phyloP scores from a whole-genome alignment of 805 yeast genomes.

The Yarrowia hollandica region DNA sequence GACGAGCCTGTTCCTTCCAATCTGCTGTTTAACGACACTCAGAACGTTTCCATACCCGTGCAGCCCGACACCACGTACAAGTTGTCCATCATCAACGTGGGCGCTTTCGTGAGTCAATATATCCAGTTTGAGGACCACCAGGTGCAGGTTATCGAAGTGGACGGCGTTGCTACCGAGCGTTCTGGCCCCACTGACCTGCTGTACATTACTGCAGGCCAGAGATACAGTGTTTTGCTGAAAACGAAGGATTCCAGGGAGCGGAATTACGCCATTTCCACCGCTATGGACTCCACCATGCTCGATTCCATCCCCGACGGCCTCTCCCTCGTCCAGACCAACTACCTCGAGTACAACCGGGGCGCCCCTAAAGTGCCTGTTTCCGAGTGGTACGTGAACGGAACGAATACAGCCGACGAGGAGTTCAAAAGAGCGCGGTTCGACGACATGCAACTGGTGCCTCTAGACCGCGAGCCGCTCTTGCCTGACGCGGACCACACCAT shows the following conservation, averaged over 20 bases:
- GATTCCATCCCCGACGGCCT: conserved; percentile 68
- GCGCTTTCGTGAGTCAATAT: conserved; percentile 88
- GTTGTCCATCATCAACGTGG: conserved; percentile 74
- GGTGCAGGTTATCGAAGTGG: conserved; percentile 82
- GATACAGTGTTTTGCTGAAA: conserved; percentile 73
- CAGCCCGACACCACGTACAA: conserved; percentile 81
- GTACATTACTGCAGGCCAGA: conserved; percentile 85
- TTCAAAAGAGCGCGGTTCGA: conserved; percentile 53
- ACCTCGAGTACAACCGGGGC: conserved; percentile 54
- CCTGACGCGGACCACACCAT: conserved; percentile 67
- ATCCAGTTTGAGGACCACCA: conserved; percentile 84
- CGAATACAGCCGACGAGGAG: conserved; percentile 36
- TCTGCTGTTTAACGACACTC: conserved; percentile 43
- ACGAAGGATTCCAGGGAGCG: conserved; percentile 61
- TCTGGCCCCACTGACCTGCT: conserved; percentile 53
- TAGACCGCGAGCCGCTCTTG: conserved; percentile 51
- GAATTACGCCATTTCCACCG: conserved; percentile 79
- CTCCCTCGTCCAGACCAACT: conserved; percentile 68
- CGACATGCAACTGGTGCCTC: conserved; percentile 73
- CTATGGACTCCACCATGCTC: conserved; percentile 76
- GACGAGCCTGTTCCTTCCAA: conserved; percentile 79
- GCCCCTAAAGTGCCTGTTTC: conserved; percentile 39
- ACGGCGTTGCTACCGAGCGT: conserved; percentile 79
- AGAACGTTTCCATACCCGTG: conserved; percentile 47
- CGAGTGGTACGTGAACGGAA: conserved; percentile 37